Base-by-base conservation (phyloP, 2,329 filamentous ascomycete species). In the Neurospora sp. region DNA sequence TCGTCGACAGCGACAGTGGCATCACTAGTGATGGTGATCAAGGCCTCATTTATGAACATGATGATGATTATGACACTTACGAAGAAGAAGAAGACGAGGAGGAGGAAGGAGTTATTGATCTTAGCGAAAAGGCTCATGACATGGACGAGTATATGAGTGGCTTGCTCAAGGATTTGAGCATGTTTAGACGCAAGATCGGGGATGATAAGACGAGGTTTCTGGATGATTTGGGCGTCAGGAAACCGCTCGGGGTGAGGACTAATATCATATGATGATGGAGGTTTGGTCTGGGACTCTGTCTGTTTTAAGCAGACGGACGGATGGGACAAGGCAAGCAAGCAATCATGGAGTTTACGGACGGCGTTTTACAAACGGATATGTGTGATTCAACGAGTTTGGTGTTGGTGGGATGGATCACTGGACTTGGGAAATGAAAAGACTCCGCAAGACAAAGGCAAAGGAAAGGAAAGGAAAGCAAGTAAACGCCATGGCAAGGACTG, bases 81-180 rank as follows among this genome's bases (percentile, higher is more conserved):
- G 76, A 76, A 41, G 77, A 88, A 66, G 89, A 89, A 66, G 89
- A 89, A 68, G 86, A 91, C 66, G 87, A 87, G 57, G 85, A 85
- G 36, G 85, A 46, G 17, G 36, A n/a, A 19, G 36, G 36, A 8
- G 8, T 17, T 4, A 19, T 8, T 66, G 67, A 71, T 83, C 84
- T 71, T 85, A 87, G 69, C 81, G 87, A 67, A 83, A 62, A 83
- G 65, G 85, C 85, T 17, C 83, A 85, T 52, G 86, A 94, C 72
- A 87, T 94, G 82, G 92, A 97, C 77, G 89, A 89, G n/a, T 89
- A 92, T 76, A 95, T 97, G 84, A 89, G 94, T 74, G 89, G 91
- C 41, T 86, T 98, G 77, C 83, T 99, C 73, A 88, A 89, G 74
- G 94, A 98, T 75, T 78, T 97, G 69, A 87, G 86, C 38, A 79